Base-by-base conservation (phyloP, 139 green algal genomes). In the Coelastrella sp. region DNA sequence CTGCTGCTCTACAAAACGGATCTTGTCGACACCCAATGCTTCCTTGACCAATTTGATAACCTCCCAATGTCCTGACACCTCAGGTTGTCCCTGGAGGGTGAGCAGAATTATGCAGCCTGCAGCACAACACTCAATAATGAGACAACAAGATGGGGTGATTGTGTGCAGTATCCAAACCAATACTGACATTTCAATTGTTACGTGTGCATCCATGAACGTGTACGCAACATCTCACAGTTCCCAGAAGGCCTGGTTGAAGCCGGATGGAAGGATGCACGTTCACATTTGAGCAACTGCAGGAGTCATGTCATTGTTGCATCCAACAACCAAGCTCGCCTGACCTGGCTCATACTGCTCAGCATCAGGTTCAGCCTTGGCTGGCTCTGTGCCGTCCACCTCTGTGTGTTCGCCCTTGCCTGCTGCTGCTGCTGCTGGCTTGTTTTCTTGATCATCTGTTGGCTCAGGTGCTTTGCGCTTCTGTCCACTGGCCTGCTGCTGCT, bases 261-360 rank as follows among this genome's bases (percentile, higher is more conserved):
- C n/a, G n/a, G n/a, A n/a, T n/a, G n/a, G n/a, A n/a, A n/a, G n/a
- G n/a, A n/a, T n/a, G n/a, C n/a, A n/a, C n/a, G n/a, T n/a, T n/a
- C n/a, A n/a, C 3, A 43, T 27, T 8, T 40, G n/a, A 40, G 23
- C 5, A 73, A 13, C 2, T 23, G n/a, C 32, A 41, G 7, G 25
- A n/a, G 27, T 7, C 6, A 25, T 5, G 25, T 73, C 5, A 73
- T 41, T 27, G 64, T 30, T 50, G 17, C 7, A n/a, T n/a, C n/a
- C 30, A 35, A 60, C 11, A 48, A 27, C 19, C 25, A 34, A 2
- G 27, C 25, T 5, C 48, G 69, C 35, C 32, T 67, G 23, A 67
- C 77, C 57, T 84, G 77, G 11, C 8, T 69, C 53, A 45, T 83
- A 84, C 57, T 84, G 59, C n/a, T 84, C 77, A n/a, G 74, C 35